phyloP scores from a whole-genome alignment of 768 basidiomycete species.

The Kwoniella heveanensis region DNA sequence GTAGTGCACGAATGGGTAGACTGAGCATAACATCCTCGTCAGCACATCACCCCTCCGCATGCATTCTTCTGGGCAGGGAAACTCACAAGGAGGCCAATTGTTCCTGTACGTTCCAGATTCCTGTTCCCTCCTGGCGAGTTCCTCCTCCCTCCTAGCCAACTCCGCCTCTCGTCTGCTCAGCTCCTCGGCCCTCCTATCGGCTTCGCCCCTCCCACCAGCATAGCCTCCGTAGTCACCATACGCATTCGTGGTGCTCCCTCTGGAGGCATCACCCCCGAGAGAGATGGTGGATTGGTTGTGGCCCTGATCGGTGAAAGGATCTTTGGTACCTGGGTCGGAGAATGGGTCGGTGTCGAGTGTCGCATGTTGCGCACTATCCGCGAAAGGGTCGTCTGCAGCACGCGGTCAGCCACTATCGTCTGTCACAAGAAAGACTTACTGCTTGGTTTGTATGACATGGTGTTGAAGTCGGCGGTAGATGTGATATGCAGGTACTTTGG shows the following conservation, averaged over 20 bases:
- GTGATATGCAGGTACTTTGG: too few relatives aligned
- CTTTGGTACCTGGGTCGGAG: constrained; percentile 33
- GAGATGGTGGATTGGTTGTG: constrained; percentile 49
- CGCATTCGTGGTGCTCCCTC: constrained; percentile 12
- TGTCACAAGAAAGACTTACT: constrained; percentile 8
- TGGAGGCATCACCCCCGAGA: constrained; percentile 30
- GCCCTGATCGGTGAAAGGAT: constrained; percentile 41
- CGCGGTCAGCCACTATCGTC: background rate
- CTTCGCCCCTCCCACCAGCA: constrained; percentile 16
- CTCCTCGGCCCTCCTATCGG: constrained; percentile 36
- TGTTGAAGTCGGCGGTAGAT: too few relatives aligned
- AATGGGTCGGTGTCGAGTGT: constrained; percentile 52
- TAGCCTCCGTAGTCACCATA: constrained; percentile 22
- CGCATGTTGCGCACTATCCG: constrained; percentile 20
- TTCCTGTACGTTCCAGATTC: constrained; percentile 63
- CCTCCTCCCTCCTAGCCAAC: constrained; percentile 74
- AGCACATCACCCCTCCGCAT: background rate
- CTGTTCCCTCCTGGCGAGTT: constrained; percentile 74
- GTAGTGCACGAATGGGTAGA: constrained; percentile 92
- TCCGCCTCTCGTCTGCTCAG: constrained; percentile 61
- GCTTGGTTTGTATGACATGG: constrained; percentile 19
- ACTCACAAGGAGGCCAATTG: constrained; percentile 91
- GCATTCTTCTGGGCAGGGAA: constrained; percentile 10
- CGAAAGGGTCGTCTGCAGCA: constrained; percentile 30
- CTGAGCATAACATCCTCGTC: constrained; percentile 59